A percentile compares a stretch with the other conserved stretches of the same genome.
These are phyloP conservation scores for Starmera pachycereana DNA, from an alignment of 805 yeast species.

Conservation along the genomic window DNA sequence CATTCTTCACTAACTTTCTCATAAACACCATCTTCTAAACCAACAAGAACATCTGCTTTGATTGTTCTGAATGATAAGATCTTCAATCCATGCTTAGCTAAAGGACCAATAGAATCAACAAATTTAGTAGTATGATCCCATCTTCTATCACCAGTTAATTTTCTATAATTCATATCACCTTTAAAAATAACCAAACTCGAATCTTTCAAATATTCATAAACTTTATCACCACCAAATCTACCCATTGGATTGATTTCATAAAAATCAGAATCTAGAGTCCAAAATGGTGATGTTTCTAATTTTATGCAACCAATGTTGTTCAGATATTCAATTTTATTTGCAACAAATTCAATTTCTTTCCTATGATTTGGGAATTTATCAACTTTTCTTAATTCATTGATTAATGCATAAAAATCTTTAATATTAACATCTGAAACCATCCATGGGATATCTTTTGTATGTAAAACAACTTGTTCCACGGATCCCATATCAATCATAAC, in stretches of 20 bases:
- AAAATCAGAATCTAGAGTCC: slow-evolving; percentile 77
- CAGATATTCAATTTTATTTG: slow-evolving; percentile 33
- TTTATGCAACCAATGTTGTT: slow-evolving; percentile 36
- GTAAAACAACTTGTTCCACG: slow-evolving; percentile 56
- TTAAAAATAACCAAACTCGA: slow-evolving; percentile 75
- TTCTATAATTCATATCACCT: slow-evolving; percentile 95
- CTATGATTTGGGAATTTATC: slow-evolving; percentile 38
- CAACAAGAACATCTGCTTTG: slow-evolving; percentile 93
- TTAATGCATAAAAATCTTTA: slow-evolving; percentile 56
- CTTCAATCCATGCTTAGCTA: slow-evolving; percentile 54
- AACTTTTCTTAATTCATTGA: slow-evolving; percentile 44
- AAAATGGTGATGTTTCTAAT: slow-evolving; percentile 58
- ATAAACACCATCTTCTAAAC: slow-evolving; percentile 62
- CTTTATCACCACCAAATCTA: slow-evolving; percentile 45
- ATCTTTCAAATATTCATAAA: slow-evolving; percentile 49
- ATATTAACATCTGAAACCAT: slow-evolving; percentile 95
- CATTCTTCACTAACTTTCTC: slow-evolving; percentile 55
- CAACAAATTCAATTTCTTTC: slow-evolving; percentile 37
- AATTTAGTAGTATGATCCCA: slow-evolving; percentile 85
- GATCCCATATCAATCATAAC: slow-evolving; percentile 65
- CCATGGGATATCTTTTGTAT: slow-evolving; percentile 91
- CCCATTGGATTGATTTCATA: slow-evolving; percentile 54
- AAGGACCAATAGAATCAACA: slow-evolving; percentile 52
- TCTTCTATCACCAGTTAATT: slow-evolving; percentile 79
- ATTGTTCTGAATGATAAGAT: slow-evolving; percentile 79